Conservation (phyloP, 2,329 filamentous ascomycete species). For the Periconia digitata region DNA sequence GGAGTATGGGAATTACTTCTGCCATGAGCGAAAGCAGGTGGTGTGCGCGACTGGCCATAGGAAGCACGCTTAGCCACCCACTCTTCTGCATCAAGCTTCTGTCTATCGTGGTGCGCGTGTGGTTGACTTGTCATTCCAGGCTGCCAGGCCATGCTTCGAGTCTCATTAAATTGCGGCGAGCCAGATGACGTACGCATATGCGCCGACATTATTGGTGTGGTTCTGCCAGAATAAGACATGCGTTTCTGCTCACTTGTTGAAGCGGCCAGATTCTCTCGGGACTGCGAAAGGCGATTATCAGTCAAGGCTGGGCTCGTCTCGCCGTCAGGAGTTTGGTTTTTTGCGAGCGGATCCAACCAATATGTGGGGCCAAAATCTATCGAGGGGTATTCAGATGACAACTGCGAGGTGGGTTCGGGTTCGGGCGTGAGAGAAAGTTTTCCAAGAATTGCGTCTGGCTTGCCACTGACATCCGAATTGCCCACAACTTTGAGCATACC, state of each 20-base stretch:
- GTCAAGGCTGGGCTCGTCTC: conserved; percentile 48
- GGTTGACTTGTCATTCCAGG: conserved; percentile 62
- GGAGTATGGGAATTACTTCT: conserved; percentile 57
- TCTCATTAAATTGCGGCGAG: conserved; percentile 52
- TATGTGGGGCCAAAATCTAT: conserved; percentile 87
- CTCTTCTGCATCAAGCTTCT: conserved; percentile 71
- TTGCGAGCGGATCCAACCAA: conserved; percentile 61
- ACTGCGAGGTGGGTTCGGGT: conserved; percentile 10
- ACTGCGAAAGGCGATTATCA: conserved; percentile 30
- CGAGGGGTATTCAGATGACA: conserved; percentile 62
- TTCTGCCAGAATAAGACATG: conserved; percentile 30
- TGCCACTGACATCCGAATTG: conserved; percentile 45
- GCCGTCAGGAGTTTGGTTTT: conserved; percentile 59
- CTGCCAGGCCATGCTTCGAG: conserved; percentile 76
- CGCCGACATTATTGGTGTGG: conserved; percentile 44
- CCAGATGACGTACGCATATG: conserved; percentile 43
- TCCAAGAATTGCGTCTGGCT: conserved; percentile 49
- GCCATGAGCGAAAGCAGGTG: conserved; percentile 56
- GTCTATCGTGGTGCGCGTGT: conserved; percentile 48
- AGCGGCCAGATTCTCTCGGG: conserved; percentile 33
- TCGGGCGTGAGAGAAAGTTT: conserved; percentile 47
- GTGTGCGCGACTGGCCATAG: conserved; percentile 44
- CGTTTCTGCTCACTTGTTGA: conserved; percentile 32
- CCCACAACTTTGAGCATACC: conserved; percentile 81
- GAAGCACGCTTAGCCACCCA: conserved; percentile 76